Percentiles rank a stretch among this genome's conserved stretches.
Evolutionary conservation across 352 stramenopile species (phyloP).

Genomic region (Globisporangium solare): DNA sequence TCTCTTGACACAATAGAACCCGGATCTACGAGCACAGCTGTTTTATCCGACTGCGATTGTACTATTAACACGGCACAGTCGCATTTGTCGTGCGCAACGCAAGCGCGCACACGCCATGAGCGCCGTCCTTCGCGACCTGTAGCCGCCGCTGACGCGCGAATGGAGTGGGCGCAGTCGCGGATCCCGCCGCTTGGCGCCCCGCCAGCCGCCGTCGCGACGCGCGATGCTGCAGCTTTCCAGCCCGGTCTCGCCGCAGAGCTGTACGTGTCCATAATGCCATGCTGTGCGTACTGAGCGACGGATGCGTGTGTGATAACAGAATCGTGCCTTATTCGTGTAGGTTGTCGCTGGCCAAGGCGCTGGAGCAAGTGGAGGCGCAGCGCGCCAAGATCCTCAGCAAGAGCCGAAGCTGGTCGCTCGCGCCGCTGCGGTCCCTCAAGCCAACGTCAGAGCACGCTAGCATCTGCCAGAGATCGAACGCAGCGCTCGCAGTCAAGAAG

Average conservation of each 20-base stretch:
- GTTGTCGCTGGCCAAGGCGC: conserved; percentile 27
- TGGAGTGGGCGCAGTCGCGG: conserved; percentile 27
- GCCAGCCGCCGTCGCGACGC: not conserved
- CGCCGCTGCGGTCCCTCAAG: conserved; percentile 10
- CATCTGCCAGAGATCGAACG: not conserved
- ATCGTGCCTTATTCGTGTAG: conserved; percentile 7
- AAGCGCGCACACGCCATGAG: too few species aligned
- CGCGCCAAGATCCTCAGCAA: conserved; percentile 27
- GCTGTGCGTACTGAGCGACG: conserved; percentile 14
- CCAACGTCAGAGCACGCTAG: not conserved
- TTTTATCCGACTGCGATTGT: too few species aligned
- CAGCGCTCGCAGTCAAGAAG: too few species aligned
- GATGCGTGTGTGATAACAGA: not conserved
- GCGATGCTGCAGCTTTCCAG: conserved; percentile 5
- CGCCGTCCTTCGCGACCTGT: too few species aligned
- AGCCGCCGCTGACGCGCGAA: too few species aligned
- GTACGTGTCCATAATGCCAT: conserved; percentile 9
- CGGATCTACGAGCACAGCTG: too few species aligned
- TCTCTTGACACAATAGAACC: too few species aligned
- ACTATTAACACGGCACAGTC: too few species aligned
- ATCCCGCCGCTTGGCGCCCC: conserved; percentile 20
- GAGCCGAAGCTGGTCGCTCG: conserved; percentile 18
- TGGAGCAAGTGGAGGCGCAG: conserved; percentile 35
- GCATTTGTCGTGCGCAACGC: too few species aligned
- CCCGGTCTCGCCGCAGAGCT: conserved; percentile 10